Conservation (phyloP, 2,329 filamentous ascomycete genomes). For the Pezizomycotina sp. region DNA sequence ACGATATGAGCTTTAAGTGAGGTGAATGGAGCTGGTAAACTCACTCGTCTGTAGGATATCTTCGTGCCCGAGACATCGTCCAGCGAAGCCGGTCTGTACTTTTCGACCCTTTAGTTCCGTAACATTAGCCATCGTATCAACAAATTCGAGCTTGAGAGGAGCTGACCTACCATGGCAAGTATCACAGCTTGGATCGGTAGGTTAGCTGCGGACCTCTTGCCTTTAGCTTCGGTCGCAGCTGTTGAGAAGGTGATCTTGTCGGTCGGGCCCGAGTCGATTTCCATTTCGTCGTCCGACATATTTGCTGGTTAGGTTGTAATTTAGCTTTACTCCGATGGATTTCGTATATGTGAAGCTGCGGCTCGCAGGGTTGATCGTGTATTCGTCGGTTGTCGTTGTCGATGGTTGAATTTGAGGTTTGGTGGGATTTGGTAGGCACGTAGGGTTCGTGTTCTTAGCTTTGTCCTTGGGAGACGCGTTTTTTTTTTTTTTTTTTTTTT, state of each 20-base stretch:
- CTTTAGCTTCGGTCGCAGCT: constrained; percentile 53
- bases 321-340: neutral
- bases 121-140: constrained; percentile 15
- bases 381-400: too few relatives aligned
- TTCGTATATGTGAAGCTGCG: too few relatives aligned
- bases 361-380: too few relatives aligned
- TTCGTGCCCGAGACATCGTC: constrained; percentile 86
- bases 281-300: constrained; percentile 52
- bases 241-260: constrained; percentile 53
- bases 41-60: constrained; percentile 77
- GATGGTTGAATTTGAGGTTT: too few relatives aligned
- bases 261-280: constrained; percentile 35
- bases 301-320: constrained; percentile 8
- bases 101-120: constrained; percentile 57
- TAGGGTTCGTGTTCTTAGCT: too few relatives aligned
- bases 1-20: neutral
- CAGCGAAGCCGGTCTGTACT: constrained; percentile 78
- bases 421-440: too few relatives aligned
- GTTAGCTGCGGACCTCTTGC: constrained; percentile 83
- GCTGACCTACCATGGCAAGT: constrained; percentile 64
- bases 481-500: too few relatives aligned
- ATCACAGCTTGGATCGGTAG: constrained; percentile 82
- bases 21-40: neutral
- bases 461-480: too few relatives aligned
- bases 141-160: constrained; percentile 5